phyloP scores from a whole-genome alignment of 2,329 filamentous ascomycete species.

The Salinomyces thailandicus region DNA sequence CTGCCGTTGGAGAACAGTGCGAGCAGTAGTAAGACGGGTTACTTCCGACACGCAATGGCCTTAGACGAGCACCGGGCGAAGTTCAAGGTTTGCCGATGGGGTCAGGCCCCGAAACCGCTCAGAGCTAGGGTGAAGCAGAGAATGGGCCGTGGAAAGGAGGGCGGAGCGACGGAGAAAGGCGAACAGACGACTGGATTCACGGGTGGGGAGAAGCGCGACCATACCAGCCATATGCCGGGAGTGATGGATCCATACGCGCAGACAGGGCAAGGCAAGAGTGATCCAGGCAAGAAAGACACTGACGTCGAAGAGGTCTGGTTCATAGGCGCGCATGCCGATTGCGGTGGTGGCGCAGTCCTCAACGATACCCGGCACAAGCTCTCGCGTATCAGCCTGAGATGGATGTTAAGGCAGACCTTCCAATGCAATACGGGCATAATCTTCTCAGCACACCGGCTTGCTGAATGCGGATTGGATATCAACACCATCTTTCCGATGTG shows the following conservation, averaged over 20 bases:
- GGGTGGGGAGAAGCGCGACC: not conserved
- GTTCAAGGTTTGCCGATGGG: conserved; percentile 33
- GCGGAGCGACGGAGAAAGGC: not conserved
- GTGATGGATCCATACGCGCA: not conserved
- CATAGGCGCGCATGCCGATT: conserved; percentile 33
- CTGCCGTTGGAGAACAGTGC: conserved; percentile 29
- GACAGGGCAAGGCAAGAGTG: not conserved
- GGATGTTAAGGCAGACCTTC: conserved; percentile 41
- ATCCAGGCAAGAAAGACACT: conserved; percentile 10
- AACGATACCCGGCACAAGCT: conserved; percentile 36
- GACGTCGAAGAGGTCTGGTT: conserved; percentile 35
- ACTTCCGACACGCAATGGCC: conserved; percentile 37
- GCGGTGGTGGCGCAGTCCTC: conserved; percentile 34
- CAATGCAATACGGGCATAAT: conserved; percentile 38
- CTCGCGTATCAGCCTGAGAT: conserved; percentile 35
- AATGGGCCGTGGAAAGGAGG: not conserved
- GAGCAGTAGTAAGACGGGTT: conserved; percentile 27
- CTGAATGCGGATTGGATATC: conserved; percentile 35
- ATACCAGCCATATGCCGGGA: not conserved
- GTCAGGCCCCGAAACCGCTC: not conserved
- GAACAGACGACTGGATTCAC: not conserved
- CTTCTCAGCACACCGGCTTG: conserved; percentile 31
- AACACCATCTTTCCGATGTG: conserved; percentile 34
- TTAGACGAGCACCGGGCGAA: conserved; percentile 36
- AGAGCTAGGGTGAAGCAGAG: not conserved